Percentiles rank a stretch among this genome's conserved stretches.
These are phyloP conservation scores for Ascosphaera pollenicola DNA, from an alignment of 2,329 filamentous ascomycete species.

Conservation along the genomic window DNA sequence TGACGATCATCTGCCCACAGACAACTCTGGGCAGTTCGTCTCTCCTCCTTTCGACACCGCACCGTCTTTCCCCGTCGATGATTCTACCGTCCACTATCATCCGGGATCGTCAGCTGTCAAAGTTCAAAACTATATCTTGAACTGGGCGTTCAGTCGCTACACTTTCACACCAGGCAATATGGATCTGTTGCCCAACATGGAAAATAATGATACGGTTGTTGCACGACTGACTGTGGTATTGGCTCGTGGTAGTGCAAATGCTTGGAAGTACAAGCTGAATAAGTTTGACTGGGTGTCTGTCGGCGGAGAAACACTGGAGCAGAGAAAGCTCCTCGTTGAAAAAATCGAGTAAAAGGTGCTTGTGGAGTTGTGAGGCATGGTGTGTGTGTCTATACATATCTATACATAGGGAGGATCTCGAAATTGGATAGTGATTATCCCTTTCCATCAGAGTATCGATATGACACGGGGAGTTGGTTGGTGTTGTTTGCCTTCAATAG, in stretches of 20 bases:
- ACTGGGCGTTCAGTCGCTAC: conserved; percentile 97
- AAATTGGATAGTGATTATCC: no score
- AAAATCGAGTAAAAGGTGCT: not conserved
- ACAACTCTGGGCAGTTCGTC: conserved; percentile 21
- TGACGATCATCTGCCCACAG: conserved; percentile 19
- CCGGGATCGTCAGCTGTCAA: conserved; percentile 5
- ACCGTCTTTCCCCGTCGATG: not conserved
- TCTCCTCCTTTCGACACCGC: not conserved
- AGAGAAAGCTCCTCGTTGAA: not conserved
- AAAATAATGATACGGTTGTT: conserved; percentile 7
- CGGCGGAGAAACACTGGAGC: not conserved
- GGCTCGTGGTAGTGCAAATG: conserved; percentile 23
- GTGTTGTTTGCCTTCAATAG: no score
- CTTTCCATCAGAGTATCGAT: no score
- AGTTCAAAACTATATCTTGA: conserved; percentile 56
- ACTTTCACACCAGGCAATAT: conserved; percentile 47
- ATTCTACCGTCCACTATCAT: not conserved
- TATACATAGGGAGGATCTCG: no score
- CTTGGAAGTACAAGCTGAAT: conserved; percentile 27
- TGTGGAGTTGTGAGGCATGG: no score
- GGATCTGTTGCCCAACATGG: conserved; percentile 1
- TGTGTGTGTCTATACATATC: no score
- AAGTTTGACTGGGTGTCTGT: not conserved
- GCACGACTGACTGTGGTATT: conserved; percentile 25
- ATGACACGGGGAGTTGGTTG: no score